These are phyloP conservation scores for Tylopilus plumbeoviolaceoides DNA, from an alignment of 768 basidiomycete genomes.

Conservation along the genomic window DNA sequence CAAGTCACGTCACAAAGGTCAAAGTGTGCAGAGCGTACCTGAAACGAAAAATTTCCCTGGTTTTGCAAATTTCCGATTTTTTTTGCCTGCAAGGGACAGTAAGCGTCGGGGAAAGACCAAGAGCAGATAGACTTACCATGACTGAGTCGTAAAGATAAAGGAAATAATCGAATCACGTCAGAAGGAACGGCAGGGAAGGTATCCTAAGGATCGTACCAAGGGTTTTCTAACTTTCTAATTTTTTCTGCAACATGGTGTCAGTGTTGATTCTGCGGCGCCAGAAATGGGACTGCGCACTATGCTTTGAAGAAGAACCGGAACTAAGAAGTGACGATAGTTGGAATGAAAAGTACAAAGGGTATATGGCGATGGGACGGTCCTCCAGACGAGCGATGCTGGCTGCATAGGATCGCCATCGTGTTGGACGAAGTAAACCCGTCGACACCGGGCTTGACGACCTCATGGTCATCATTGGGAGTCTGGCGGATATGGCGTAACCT, in stretches of 20 bases:
- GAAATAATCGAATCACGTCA: not conserved
- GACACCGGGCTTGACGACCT: not conserved
- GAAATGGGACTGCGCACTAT: not conserved
- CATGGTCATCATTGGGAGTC: no score
- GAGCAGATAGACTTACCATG: not conserved
- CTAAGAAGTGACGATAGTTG: not conserved
- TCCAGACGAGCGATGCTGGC: no score
- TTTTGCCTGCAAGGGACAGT: not conserved
- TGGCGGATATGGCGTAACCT: no score
- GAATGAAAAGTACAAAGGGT: constrained; percentile 1
- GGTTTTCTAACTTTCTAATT: not conserved
- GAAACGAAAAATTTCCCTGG: not conserved
- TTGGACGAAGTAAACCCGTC: not conserved
- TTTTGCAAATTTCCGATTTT: not conserved
- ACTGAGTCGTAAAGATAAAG: not conserved
- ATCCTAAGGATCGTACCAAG: not conserved
- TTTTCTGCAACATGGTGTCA: not conserved
- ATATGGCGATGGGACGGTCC: constrained; percentile 4
- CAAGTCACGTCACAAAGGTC: not conserved
- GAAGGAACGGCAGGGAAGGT: not conserved
- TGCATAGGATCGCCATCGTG: no score
- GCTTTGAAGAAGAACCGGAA: not conserved
- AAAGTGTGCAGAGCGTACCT: not conserved
- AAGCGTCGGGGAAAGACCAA: not conserved
- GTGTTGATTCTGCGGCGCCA: not conserved